Evolutionary conservation across 1,284 basidiomycete species (phyloP), one percentile per base, ranked within the genome.

Genomic region (Cryptococcus wingfieldii): DNA sequence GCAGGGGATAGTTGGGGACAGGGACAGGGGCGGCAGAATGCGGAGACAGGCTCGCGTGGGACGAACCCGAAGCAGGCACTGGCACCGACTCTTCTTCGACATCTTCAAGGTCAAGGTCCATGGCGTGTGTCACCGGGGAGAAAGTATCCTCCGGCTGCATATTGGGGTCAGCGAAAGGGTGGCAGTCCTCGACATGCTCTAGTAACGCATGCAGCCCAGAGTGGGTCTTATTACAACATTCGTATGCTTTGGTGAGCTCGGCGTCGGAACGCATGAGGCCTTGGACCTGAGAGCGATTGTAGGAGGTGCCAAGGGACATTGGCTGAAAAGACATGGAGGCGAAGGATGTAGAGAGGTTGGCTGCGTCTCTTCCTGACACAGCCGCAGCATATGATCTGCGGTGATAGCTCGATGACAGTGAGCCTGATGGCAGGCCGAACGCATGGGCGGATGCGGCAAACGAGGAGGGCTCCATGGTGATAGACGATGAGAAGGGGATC

Each of bases 161-260:
- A 53, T 68, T 67, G 1, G 65, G 55, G 25, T 71, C 71, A 5
- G 57, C 50, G 59, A 67, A 69, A 12, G 71, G 71, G 55, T 74
- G 74, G 38, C 64, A 63, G 47, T 75, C 74, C 53, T 75, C 74
- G 38, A 75, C 71, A 47, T 75, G 74, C 54, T 75, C 74, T 37
- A 74, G 55, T 16, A 75, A 55, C 8, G 64, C 70, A 51, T 75
- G 74, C n/a, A 75, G 56, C 4, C 71, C 71, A 13, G 55, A 56
- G 55, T 69, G 69, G 9, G 60, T 64, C 31, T 60, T 58, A 8
- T 66, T 67, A 42, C 74, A 75, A 58, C 74, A 75, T 48, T 70
- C 66, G 64, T 75, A 75, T 41, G 63, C 61, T 47, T 70, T 61
- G 27, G 68, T 70, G 41, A 69, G 53, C 55, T 75, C 74, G 4